A percentile compares a stretch with the other conserved stretches of the same genome.
phyloP scores from a whole-genome alignment of 2,329 filamentous ascomycete species.

The Zopfia rhizophila region DNA sequence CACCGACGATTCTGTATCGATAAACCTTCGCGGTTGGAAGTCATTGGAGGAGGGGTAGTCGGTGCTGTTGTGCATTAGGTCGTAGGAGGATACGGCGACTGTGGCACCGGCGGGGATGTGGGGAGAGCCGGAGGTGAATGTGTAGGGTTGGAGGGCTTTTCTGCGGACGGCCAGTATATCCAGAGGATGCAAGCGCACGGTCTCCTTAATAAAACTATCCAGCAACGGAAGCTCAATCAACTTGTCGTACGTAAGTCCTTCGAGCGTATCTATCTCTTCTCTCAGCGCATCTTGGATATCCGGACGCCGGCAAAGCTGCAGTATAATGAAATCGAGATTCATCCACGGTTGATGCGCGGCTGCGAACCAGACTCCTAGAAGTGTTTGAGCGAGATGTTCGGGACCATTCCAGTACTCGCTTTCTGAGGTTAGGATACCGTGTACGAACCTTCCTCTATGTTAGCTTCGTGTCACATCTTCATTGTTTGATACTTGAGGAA shows the following conservation, averaged over 20 bases:
- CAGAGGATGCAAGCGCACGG: constrained; percentile 24
- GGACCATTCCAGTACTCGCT: constrained; percentile 25
- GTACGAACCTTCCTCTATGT: constrained; percentile 1
- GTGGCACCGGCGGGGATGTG: constrained; percentile 18
- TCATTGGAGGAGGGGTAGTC: constrained; percentile 18
- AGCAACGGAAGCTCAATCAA: constrained; percentile 19
- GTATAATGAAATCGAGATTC: constrained; percentile 29
- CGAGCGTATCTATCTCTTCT: constrained; percentile 16
- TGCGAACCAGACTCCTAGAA: constrained; percentile 31
- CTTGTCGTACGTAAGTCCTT: constrained; percentile 10
- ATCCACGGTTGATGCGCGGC: constrained; percentile 33
- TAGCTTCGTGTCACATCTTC: not conserved
- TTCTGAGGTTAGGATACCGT: constrained; percentile 13
- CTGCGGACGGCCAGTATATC: constrained; percentile 28
- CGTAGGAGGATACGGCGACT: constrained; percentile 26
- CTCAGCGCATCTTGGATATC: constrained; percentile 18
- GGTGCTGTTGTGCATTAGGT: constrained; percentile 23
- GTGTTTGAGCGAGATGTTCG: constrained; percentile 13
- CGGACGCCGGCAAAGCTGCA: constrained; percentile 22
- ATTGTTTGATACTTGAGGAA: not conserved
- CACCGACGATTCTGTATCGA: not conserved
- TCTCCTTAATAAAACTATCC: constrained; percentile 33
- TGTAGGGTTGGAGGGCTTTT: constrained; percentile 26
- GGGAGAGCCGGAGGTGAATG: constrained; percentile 13
- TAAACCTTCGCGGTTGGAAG: constrained; percentile 19